Evolutionary conservation across 2,329 filamentous ascomycete genomes (phyloP).

Genomic region (Aschersonia sp.): DNA sequence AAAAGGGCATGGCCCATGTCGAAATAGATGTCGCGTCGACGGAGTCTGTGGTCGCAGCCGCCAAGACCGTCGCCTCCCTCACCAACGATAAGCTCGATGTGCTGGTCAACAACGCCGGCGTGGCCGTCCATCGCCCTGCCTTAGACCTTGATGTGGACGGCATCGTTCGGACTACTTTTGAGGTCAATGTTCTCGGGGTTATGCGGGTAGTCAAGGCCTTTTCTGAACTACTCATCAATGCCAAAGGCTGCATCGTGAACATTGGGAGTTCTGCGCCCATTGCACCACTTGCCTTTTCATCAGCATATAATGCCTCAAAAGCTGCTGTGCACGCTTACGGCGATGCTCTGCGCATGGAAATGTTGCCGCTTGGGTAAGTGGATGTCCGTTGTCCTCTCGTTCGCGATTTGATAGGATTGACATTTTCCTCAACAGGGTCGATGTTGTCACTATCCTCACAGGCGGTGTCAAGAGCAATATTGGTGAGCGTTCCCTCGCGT

Average conservation of each 20-base stretch:
- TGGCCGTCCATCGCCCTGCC: constrained; percentile 10
- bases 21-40: constrained; percentile 16
- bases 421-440: constrained; percentile 1
- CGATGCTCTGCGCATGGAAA: constrained; percentile 9
- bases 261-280: constrained; percentile 11
- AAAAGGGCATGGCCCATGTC: constrained; percentile 11
- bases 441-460: constrained; percentile 6
- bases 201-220: constrained; percentile 11
- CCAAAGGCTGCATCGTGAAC: constrained; percentile 11
- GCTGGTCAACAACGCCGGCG: constrained; percentile 11
- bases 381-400: neutral
- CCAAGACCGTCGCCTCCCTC: constrained; percentile 5
- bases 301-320: constrained; percentile 10
- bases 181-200: constrained; percentile 26
- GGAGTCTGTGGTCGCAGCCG: constrained; percentile 11
- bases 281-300: constrained; percentile 7
- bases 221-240: constrained; percentile 7
- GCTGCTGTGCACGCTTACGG: constrained; percentile 10
- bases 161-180: constrained; percentile 20
- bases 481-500: constrained; percentile 1
- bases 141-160: constrained; percentile 14
- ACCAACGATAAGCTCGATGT: constrained; percentile 8
- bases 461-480: constrained; percentile 7
- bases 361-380: constrained; percentile 9
- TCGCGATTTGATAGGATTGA: neutral